Conservation (phyloP, 768 basidiomycete species). For the Lactarius hengduanensis region DNA sequence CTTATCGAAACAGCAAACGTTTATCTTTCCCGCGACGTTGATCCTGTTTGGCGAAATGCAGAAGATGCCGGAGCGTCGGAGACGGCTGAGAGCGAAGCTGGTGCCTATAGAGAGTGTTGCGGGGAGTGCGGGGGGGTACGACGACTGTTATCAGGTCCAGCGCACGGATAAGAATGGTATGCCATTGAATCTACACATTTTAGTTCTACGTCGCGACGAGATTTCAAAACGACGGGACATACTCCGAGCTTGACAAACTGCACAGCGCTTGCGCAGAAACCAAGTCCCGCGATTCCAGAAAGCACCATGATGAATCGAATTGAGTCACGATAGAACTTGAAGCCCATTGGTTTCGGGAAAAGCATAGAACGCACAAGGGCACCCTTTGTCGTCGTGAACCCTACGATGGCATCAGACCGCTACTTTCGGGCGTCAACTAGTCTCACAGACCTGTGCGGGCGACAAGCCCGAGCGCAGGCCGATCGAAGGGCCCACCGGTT, state of each 20-base stretch:
- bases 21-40: conserved; percentile 94
- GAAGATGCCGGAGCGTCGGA: conserved; percentile 85
- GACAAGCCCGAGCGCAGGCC: conserved; percentile 77
- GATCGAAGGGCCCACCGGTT: conserved; percentile 47
- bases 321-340: conserved; percentile 97
- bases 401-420: conserved; percentile 37
- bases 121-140: conserved; percentile 95
- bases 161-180: conserved; percentile 87
- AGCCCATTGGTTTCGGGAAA: conserved; percentile 97
- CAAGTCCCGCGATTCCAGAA: conserved; percentile 84
- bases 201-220: conserved; percentile 18
- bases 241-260: conserved; percentile 92
- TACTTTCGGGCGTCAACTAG: background rate
- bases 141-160: conserved; percentile 96
- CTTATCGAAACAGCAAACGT: conserved; percentile 98
- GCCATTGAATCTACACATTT: conserved; percentile 69
- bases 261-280: conserved; percentile 88
- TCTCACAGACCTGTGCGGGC: conserved; percentile 69
- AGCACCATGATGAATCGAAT: conserved; percentile 89
- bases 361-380: conserved; percentile 95
- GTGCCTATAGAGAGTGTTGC: conserved; percentile 97
- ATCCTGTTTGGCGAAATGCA: conserved; percentile 96
- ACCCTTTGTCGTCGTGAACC: conserved; percentile 97
- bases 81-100: conserved; percentile 86
- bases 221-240: conserved; percentile 33